Evolutionary conservation across 352 stramenopile genomes (phyloP), one percentile per base, ranked within the genome.

Genomic region (Phytophthora aleatoria): DNA sequence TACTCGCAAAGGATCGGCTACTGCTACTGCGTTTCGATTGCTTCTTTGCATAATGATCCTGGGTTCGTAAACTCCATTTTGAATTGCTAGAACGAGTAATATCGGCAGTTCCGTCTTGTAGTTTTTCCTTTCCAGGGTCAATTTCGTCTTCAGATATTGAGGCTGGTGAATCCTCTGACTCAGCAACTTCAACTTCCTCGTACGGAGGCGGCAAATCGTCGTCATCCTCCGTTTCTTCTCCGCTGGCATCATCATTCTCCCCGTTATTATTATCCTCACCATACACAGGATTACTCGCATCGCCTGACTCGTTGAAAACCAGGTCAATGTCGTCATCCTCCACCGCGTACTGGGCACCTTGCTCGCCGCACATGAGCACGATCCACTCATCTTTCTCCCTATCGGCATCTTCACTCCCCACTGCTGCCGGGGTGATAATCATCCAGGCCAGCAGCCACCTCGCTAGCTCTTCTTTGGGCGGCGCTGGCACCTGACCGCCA

Each of bases 401-500:
- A 13, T 66, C 42, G 2, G 24, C 24, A 20, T 16, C 44, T 45
- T 45, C 39, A 20, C 39, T n/a, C 3, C 24, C 42, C 5, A n/a
- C 27, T 39, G 27, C 8, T 41, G 48, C 41, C 2, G 64, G 45
- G 1, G 44, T 42, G 41, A 75, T 12, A 28, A 75, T 9, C 74
- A 89, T 82, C 41, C 81, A 79, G 15, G 69, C 59, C 31, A 92
- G 74, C 57, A 92, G 61, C 81, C 84, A 92, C 27, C 55, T 48
- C 11, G 71, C 71, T 33, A 89, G 71, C 30, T 91, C 72, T 31
- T 87, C 70, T 36, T 74, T 77, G 13, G 70, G 57, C 5, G 80
- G 84, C 5, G 81, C 30, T 24, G 54, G 45, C 31, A 67, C 45
- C 3, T 67, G 57, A 11, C 60, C 59, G 13, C 57, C 61, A 5